Base-by-base conservation (phyloP, 129 eudicot species). In the Cynara cardunculus region DNA sequence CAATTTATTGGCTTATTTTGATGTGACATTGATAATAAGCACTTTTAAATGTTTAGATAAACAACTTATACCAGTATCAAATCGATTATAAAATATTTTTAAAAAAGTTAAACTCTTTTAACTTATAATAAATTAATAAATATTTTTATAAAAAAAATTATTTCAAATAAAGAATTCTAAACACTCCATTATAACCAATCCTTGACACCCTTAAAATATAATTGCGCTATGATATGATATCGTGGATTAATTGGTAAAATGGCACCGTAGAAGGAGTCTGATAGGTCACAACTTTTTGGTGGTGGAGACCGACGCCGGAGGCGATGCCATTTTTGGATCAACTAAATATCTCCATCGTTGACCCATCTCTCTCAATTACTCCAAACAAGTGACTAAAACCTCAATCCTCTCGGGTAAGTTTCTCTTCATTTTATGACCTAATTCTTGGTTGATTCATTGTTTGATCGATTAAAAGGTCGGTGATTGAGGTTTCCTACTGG, bases 361-460 rank as follows among this genome's bases (percentile, higher is more conserved):
- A 25, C 19, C 22, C 0, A 4, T 30, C 44, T 28, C 41, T 69
- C 25, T 30, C 73, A 30, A 30, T 28, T 30, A 69, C 73, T 69
- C 73, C 37, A 68, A 68, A 32, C 39, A 27, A 68, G 39, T 16
- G 39, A 68, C 24, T 69, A 30, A 69, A 30, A 69, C 35, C 73
- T 69, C 73, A 69, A 69, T 30, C 73, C 39, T 69, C 39, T 69
- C 73, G 4, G 73, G 73, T 69, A 69, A 69, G 73, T 35, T 69
- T 9, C 9, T 69, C 73, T 67, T 26, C 1, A 26, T 26, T 25
- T 3, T 26, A 27, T 30, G 25, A 30, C 46, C 74, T 30, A 70
- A 31, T 70, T 69, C n/a, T 69, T 69, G 13, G 73, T 31, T 69
- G 73, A 69, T 27, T 69, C 25, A 69, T 28, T 16, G 73, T 28